A percentile compares a stretch with the other conserved stretches of the same genome.
These are phyloP conservation scores for Beauveria scarabaeidicola DNA, from an alignment of 2,329 filamentous ascomycete species.

Conservation along the genomic window DNA sequence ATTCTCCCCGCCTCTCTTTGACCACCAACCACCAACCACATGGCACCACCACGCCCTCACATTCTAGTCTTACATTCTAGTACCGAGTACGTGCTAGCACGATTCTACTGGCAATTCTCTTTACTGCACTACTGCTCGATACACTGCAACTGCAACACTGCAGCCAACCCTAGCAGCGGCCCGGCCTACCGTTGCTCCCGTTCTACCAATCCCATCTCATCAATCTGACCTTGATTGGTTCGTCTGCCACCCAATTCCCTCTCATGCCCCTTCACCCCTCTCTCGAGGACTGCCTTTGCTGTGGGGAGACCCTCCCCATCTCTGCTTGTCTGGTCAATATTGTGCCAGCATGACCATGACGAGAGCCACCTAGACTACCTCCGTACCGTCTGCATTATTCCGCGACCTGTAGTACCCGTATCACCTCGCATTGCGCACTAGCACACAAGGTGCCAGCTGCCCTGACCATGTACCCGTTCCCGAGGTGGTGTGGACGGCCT, in stretches of 20 bases:
- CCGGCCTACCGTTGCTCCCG: slow-evolving; percentile 2
- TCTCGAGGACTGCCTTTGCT: slow-evolving; percentile 7
- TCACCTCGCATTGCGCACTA: slow-evolving; percentile 3
- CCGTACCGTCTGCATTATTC: not conserved
- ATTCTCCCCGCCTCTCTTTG: not conserved
- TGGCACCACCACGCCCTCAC: too few species aligned
- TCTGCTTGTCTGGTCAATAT: not conserved
- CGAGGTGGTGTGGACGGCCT: not conserved
- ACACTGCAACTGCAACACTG: not conserved
- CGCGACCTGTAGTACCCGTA: slow-evolving; percentile 1
- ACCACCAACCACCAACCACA: not conserved
- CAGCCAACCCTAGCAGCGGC: slow-evolving; percentile 6
- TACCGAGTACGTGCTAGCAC: too few species aligned
- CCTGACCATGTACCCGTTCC: slow-evolving; percentile 1
- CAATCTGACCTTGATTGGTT: slow-evolving; percentile 1
- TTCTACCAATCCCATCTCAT: slow-evolving; percentile 2
- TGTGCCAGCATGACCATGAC: slow-evolving; percentile 4
- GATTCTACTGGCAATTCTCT: too few species aligned
- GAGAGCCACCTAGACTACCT: not conserved
- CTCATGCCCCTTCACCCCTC: not conserved
- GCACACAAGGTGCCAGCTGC: not conserved
- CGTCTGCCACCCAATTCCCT: not conserved
- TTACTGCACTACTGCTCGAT: too few species aligned
- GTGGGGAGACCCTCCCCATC: not conserved
- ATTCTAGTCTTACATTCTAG: too few species aligned